Percentiles rank a stretch among this genome's conserved stretches.
These are phyloP conservation scores for Lasiosphaeria hispida DNA, from an alignment of 495 filamentous ascomycete species.

Conservation along the genomic window DNA sequence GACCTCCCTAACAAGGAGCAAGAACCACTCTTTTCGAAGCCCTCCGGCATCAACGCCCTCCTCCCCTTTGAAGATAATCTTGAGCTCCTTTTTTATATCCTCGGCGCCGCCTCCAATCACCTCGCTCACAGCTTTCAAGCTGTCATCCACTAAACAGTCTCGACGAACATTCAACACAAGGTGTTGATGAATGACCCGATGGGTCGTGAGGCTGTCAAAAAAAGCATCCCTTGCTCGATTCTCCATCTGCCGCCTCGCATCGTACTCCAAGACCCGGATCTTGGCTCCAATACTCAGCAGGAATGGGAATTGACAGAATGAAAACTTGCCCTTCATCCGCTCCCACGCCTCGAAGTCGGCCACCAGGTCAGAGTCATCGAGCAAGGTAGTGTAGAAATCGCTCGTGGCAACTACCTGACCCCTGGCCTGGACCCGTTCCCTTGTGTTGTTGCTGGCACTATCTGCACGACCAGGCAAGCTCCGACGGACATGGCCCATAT, in stretches of 20 bases:
- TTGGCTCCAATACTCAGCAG: conserved; percentile 92
- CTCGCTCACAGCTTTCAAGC: conserved; percentile 81
- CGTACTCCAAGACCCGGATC: conserved; percentile 88
- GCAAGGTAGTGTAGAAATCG: conserved; percentile 81
- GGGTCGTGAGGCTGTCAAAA: conserved; percentile 79
- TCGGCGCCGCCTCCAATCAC: conserved; percentile 78
- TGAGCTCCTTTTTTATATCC: conserved; percentile 89
- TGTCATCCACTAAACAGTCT: conserved; percentile 90
- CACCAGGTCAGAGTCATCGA: conserved; percentile 84
- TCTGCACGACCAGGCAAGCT: conserved; percentile 4
- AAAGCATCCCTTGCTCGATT: conserved; percentile 87
- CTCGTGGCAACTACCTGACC: conserved; percentile 61
- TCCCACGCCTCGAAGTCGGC: conserved; percentile 92
- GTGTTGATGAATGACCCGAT: conserved; percentile 73
- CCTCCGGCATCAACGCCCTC: conserved; percentile 93
- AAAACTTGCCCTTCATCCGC: conserved; percentile 67
- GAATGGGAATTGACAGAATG: conserved; percentile 94
- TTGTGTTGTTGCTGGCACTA: conserved; percentile 5
- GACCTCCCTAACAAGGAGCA: conserved; percentile 84
- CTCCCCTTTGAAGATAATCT: conserved; percentile 84
- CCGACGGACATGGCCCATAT: conserved; percentile 42
- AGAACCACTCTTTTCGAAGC: conserved; percentile 93
- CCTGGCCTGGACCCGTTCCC: conserved; percentile 32
- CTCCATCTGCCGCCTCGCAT: conserved; percentile 89
- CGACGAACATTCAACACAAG: conserved; percentile 75